phyloP scores from a whole-genome alignment of 2,329 filamentous ascomycete genomes.

The Colletotrichum sp. region DNA sequence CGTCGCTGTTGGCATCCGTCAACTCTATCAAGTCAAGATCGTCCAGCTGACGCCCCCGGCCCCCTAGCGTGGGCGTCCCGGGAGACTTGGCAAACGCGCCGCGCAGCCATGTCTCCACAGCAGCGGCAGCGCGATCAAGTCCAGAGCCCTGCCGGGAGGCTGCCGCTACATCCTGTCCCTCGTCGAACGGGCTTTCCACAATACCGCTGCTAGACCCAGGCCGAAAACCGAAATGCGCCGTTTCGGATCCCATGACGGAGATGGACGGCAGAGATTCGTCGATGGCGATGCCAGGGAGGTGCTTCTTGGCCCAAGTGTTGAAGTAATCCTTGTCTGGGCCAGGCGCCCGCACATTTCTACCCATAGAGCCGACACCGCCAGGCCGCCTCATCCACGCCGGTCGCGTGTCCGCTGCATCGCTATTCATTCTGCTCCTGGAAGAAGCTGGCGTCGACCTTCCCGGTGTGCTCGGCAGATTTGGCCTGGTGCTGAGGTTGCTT shows the following conservation, averaged over 20 bases:
- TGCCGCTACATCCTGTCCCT: constrained; percentile 47
- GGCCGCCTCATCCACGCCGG: constrained; percentile 78
- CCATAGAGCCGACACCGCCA: constrained; percentile 86
- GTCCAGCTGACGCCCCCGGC: constrained; percentile 40
- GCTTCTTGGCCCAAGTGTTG: constrained; percentile 83
- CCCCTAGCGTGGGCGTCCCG: constrained; percentile 51
- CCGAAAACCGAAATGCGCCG: constrained; percentile 60
- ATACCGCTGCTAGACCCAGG: constrained; percentile 43
- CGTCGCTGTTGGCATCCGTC: constrained; percentile 64
- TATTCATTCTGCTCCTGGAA: constrained; percentile 40
- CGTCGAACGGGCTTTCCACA: constrained; percentile 56
- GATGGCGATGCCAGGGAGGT: constrained; percentile 79
- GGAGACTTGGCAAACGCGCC: constrained; percentile 75
- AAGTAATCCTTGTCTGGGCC: constrained; percentile 85
- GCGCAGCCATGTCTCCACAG: constrained; percentile 89
- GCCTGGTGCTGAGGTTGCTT: constrained; percentile 43
- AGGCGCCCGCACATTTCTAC: constrained; percentile 70
- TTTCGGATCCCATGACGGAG: constrained; percentile 67
- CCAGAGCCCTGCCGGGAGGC: constrained; percentile 53
- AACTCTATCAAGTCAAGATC: constrained; percentile 75
- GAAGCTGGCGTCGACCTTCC: constrained; percentile 35
- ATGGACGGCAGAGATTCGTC: constrained; percentile 69
- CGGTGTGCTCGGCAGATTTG: constrained; percentile 29
- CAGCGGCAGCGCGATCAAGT: constrained; percentile 84
- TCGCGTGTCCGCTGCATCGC: constrained; percentile 41